phyloP scores from a whole-genome alignment of 1,284 basidiomycete genomes.

The Pascua guehoae region DNA sequence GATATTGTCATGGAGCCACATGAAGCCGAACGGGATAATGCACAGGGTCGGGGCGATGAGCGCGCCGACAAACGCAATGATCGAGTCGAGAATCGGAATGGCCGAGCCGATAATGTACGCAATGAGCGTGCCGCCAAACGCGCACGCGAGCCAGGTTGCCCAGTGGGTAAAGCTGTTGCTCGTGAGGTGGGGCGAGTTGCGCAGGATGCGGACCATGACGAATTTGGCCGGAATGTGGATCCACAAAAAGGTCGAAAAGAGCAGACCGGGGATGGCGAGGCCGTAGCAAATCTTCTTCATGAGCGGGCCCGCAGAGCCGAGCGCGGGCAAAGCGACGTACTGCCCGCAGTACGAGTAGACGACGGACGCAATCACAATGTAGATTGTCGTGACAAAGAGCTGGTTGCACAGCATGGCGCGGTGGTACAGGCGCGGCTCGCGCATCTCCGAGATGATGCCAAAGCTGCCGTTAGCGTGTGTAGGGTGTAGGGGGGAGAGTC shows the following conservation, averaged over 20 bases:
- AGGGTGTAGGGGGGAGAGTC: too few relatives aligned
- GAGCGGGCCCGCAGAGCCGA: slow-evolving; percentile 41
- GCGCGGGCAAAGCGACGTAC: slow-evolving; percentile 43
- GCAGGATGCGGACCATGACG: slow-evolving; percentile 33
- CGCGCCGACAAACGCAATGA: slow-evolving; percentile 37
- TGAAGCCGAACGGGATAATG: slow-evolving; percentile 26
- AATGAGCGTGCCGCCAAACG: slow-evolving; percentile 18
- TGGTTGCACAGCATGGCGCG: slow-evolving; percentile 31
- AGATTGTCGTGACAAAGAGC: slow-evolving; percentile 35
- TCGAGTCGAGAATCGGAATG: slow-evolving; percentile 30
- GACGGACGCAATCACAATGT: slow-evolving; percentile 31
- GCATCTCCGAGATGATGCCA: slow-evolving; percentile 32
- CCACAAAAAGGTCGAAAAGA: slow-evolving; percentile 24
- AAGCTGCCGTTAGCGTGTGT: slow-evolving; percentile 1
- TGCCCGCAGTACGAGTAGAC: slow-evolving; percentile 41
- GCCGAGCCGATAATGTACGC: slow-evolving; percentile 37
- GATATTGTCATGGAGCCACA: slow-evolving; percentile 35
- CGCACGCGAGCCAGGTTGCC: slow-evolving; percentile 29
- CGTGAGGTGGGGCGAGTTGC: slow-evolving; percentile 31
- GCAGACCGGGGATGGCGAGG: slow-evolving; percentile 43
- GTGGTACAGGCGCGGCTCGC: slow-evolving; percentile 30
- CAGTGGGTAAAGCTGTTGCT: slow-evolving; percentile 29
- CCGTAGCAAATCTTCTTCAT: slow-evolving; percentile 49
- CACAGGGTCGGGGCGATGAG: slow-evolving; percentile 33
- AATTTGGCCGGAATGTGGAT: slow-evolving; percentile 37